Conservation (phyloP, 371 early-diverging fungal species). For the Hamiltosporidium tvaerminnensis region DNA sequence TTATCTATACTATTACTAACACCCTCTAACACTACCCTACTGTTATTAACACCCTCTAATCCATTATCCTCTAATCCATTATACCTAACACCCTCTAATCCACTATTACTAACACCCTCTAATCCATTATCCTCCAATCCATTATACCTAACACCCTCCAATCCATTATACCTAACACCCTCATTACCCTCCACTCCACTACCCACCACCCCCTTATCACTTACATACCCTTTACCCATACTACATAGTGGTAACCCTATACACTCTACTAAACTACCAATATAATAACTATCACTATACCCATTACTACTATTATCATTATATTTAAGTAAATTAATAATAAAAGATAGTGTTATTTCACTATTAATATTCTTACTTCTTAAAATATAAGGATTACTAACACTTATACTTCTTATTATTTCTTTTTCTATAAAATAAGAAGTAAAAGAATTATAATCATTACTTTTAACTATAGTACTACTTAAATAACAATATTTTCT, state of each 20-base stretch:
- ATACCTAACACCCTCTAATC: no score
- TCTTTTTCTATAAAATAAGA: conserved; percentile 50
- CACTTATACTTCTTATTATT: conserved; percentile 35
- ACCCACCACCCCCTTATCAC: no score
- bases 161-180: no score
- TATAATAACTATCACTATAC: conserved; percentile 48
- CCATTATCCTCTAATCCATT: no score
- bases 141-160: no score
- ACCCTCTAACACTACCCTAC: no score
- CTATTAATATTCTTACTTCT: neutral
- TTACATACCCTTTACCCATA: no score
- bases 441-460: conserved; percentile 45
- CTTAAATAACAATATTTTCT: conserved; percentile 49
- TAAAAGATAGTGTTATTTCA: conserved; percentile 27
- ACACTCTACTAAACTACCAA: conserved; percentile 40
- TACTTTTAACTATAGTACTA: conserved; percentile 49
- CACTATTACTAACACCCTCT: no score
- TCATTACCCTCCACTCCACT: no score
- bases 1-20: no score
- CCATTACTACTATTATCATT: conserved; percentile 50
- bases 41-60: no score
- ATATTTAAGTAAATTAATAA: conserved; percentile 50
- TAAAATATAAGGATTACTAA: conserved; percentile 5
- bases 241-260: conserved; percentile 27
- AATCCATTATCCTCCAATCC: no score